A percentile compares a stretch with the other conserved stretches of the same genome.
These are phyloP conservation scores for Pyrrhoderma noxium DNA, from an alignment of 1,284 basidiomycete species.

Conservation along the genomic window DNA sequence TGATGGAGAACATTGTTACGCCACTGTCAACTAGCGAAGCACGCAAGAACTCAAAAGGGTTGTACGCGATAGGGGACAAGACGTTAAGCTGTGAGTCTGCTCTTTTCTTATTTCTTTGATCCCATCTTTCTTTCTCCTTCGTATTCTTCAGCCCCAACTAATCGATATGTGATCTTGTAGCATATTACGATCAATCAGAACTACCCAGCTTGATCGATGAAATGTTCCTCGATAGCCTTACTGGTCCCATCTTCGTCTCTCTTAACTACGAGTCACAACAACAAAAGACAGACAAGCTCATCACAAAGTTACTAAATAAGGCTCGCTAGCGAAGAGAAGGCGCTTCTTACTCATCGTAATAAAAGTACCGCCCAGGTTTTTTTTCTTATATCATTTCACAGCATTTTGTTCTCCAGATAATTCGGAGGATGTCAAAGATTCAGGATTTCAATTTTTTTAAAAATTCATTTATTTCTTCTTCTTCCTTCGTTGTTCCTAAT, in stretches of 20 bases:
- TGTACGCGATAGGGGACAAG: constrained; percentile 8
- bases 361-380: too few relatives aligned
- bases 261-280: constrained; percentile 9
- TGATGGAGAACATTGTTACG: constrained; percentile 8
- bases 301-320: constrained; percentile 12
- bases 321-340: constrained; percentile 5
- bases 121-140: too few relatives aligned
- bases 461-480: too few relatives aligned
- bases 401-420: too few relatives aligned
- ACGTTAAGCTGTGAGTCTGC: constrained; percentile 1
- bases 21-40: not conserved
- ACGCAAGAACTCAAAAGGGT: constrained; percentile 3
- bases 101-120: not conserved
- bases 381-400: too few relatives aligned
- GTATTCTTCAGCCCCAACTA: too few relatives aligned
- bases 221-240: constrained; percentile 6
- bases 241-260: constrained; percentile 11
- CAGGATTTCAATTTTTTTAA: too few relatives aligned
- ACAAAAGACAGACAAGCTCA: constrained; percentile 9
- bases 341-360: not conserved
- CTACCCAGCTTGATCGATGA: constrained; percentile 1
- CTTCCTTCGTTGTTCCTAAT: too few relatives aligned
- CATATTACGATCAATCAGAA: not conserved
- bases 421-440: too few relatives aligned
- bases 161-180: too few relatives aligned